Conservation (phyloP, 179 eudicot genomes). For the Nepenthes alata region DNA sequence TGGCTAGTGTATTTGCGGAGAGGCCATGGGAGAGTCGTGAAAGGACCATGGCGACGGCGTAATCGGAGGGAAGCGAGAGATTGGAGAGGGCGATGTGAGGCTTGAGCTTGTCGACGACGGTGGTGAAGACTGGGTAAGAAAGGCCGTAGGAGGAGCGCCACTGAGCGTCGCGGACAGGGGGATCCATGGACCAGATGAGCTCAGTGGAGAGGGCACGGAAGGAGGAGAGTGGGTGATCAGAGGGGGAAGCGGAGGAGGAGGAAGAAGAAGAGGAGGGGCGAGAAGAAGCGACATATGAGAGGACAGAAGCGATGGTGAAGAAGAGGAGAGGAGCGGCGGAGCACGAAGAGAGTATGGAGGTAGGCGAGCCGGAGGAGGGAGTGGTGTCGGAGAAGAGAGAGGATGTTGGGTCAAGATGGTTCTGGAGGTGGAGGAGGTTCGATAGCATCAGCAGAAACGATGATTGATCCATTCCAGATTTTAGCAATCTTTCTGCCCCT, state of each 20-base stretch:
- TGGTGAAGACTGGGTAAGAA: slow-evolving; percentile 79
- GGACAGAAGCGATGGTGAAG: slow-evolving; percentile 37
- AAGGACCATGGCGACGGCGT: slow-evolving; percentile 90
- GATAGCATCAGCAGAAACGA: slow-evolving; percentile 63
- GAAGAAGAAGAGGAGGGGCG: slow-evolving; percentile 22
- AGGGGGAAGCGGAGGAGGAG: slow-evolving; percentile 12
- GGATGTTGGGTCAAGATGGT: slow-evolving; percentile 65
- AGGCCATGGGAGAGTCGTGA: slow-evolving; percentile 61
- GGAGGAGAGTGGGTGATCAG: slow-evolving; percentile 56
- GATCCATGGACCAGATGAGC: slow-evolving; percentile 78
- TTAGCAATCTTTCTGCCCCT: no score
- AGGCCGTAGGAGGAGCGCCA: slow-evolving; percentile 76
- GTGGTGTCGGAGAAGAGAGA: slow-evolving; percentile 25
- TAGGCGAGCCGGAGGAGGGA: slow-evolving; percentile 19
- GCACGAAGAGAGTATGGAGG: slow-evolving; percentile 29
- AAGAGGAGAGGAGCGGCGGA: slow-evolving; percentile 38
- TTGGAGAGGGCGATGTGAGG: slow-evolving; percentile 68
- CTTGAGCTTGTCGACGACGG: slow-evolving; percentile 71
- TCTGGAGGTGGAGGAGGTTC: slow-evolving; percentile 71
- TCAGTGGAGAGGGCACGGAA: slow-evolving; percentile 83
- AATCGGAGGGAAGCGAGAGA: slow-evolving; percentile 81
- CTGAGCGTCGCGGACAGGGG: slow-evolving; percentile 61
- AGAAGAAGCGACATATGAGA: slow-evolving; percentile 14
- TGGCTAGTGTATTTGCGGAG: slow-evolving; percentile 48
- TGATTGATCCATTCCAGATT: slow-evolving; percentile 46